Percentiles rank a stretch among this genome's conserved stretches.
Conservation (phyloP, 257 asterid species). For the Salvia splendens region DNA sequence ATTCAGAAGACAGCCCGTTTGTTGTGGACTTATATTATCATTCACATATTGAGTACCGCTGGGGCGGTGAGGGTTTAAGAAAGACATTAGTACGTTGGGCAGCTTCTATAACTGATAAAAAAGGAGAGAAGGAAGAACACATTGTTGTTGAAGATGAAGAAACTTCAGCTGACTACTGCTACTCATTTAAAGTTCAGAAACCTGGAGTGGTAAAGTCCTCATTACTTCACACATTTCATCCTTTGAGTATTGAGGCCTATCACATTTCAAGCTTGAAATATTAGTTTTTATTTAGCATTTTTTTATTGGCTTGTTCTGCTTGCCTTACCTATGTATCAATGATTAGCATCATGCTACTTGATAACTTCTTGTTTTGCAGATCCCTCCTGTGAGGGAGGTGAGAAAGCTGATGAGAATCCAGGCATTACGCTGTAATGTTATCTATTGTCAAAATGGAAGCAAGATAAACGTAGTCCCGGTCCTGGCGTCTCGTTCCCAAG, state of each 20-base stretch:
- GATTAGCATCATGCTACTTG: slow-evolving; percentile 1
- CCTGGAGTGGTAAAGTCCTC: slow-evolving; percentile 59
- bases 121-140: slow-evolving; percentile 62
- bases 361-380: slow-evolving; percentile 43
- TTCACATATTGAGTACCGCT: slow-evolving; percentile 92
- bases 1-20: slow-evolving; percentile 74
- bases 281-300: neutral
- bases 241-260: neutral
- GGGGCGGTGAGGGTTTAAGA: slow-evolving; percentile 99
- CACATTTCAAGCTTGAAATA: neutral
- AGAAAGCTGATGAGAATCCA: slow-evolving; percentile 90
- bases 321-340: slow-evolving; percentile 2
- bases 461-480: slow-evolving; percentile 87
- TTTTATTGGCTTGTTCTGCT: slow-evolving; percentile 19
- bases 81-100: slow-evolving; percentile 92
- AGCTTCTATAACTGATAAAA: slow-evolving; percentile 56
- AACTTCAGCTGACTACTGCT: slow-evolving; percentile 92
- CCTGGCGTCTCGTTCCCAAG: slow-evolving; percentile 95
- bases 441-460: slow-evolving; percentile 83
- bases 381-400: slow-evolving; percentile 74
- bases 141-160: slow-evolving; percentile 85
- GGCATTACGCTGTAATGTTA: slow-evolving; percentile 87
- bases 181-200: slow-evolving; percentile 79
- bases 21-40: slow-evolving; percentile 95
- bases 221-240: neutral